Percentiles rank a stretch among this genome's conserved stretches.
These are phyloP conservation scores for Camellia lanceoleosa DNA, from an alignment of 148 eudicot species.

Conservation along the genomic window DNA sequence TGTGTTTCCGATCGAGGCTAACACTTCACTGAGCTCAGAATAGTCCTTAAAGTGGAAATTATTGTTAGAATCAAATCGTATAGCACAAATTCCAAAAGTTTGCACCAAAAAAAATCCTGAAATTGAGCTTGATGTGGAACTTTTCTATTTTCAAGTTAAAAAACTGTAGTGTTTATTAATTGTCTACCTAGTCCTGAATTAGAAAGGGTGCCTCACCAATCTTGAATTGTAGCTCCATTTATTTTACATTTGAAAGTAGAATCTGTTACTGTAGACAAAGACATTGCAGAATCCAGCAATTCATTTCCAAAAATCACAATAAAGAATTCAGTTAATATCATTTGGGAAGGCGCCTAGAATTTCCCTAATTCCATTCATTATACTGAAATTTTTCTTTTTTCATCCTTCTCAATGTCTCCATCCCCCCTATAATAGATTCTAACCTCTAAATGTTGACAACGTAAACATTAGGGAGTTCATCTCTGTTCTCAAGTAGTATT, in stretches of 20 bases:
- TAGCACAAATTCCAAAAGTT: neutral
- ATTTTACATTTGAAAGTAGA: constrained; percentile 2
- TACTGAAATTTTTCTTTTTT: neutral
- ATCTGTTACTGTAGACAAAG: neutral
- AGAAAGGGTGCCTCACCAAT: neutral
- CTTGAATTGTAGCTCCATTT: neutral
- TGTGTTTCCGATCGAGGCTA: neutral
- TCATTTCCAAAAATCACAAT: neutral
- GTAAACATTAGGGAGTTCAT: neutral
- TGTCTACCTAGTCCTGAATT: neutral
- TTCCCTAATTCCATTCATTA: neutral
- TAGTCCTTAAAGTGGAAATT: neutral
- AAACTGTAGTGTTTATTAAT: neutral
- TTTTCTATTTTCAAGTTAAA: neutral
- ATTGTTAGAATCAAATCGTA: neutral
- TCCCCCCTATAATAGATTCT: neutral
- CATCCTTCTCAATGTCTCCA: neutral
- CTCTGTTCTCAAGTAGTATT: neutral
- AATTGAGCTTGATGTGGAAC: neutral
- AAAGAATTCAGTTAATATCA: neutral
- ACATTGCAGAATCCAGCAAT: neutral
- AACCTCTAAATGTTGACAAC: neutral
- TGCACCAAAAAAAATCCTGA: no score
- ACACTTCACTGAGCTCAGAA: no score
- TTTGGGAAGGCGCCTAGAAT: neutral